Evolutionary conservation across 1,284 basidiomycete genomes (phyloP), one percentile per base, ranked within the genome.

Genomic region (Ceratobasidium sp.): DNA sequence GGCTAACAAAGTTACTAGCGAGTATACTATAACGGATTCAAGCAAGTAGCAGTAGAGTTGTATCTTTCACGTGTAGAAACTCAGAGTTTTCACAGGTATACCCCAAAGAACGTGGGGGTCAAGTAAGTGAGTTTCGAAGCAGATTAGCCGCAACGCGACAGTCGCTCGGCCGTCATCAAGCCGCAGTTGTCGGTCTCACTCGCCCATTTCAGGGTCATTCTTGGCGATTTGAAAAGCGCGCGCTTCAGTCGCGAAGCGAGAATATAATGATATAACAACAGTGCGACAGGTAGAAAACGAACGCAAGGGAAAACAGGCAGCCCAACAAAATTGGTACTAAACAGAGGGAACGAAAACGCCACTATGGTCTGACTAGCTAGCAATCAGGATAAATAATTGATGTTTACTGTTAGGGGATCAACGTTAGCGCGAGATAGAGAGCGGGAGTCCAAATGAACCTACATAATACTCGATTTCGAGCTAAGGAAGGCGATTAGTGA

Each of bases 381-480:
- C 41, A 63, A 41, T 48, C 36, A 53, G 53, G 33, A 69, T 69
- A 69, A 69, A 69, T 69, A 69, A 7, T 47, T 53, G 50, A 44
- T 57, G 51, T 8, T 69, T 69, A 69, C 66, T 69, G 44, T 44
- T 17, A 22, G 31, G 5, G 44, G 22, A 27, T 31, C 24, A 11
- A 36, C 1, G 66, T 69, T 27, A 69, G 66, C 33, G 15, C 27
- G 24, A 36, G 36, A 33, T n/a, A 8, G 33, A 3, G 22, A 19
- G 47, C 19, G 33, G 1, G 11, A 4, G 44, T 14, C n/a, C 27
- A 56, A n/a, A 47, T 17, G 41, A 22, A 74, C 78, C 51, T 50
- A 78, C 78, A 74, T 80, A 83, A 77, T 83, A 83, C 76, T 83
- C 82, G 51, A 83, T 73, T 76, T 83, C 82, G 51, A 83, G 75